Evolutionary conservation across 2,329 filamentous ascomycete genomes (phyloP), one percentile per base, ranked within the genome.

Genomic region (Colletotrichum sp.): DNA sequence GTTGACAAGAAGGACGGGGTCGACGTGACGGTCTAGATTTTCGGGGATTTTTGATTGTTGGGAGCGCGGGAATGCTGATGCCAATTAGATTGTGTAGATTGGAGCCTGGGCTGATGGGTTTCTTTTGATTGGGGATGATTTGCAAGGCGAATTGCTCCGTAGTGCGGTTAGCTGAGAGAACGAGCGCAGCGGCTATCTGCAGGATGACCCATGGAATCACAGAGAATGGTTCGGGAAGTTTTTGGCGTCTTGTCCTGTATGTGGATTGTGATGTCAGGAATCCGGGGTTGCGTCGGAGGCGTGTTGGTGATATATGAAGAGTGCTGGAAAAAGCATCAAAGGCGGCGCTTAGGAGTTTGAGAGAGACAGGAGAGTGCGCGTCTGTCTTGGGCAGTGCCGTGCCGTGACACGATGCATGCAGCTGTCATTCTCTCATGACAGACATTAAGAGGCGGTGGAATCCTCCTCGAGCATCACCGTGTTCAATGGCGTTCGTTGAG

Each of bases 11-110:
- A 2, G 28, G 36, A 49, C 26, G 44, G 26, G 24, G 44, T 16
- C 18, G 13, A 57, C n/a, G 24, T 26, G 55, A 34, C 21, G 57
- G 69, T 65, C 64, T 72, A 73, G 73, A 76, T 62, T 64, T 63
- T 67, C 72, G 69, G 72, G 57, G 69, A 72, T 24, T 72, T 64
- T 76, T 34, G 55, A 26, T 26, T 62, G 64, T 73, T 36, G 71
- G 24, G 39, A 57, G 52, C 8, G 18, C 13, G 26, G 5, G 21
- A 55, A 26, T n/a, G 52, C 68, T 60, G 36, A 39, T 36, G 52
- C 30, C 32, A 21, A 59, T 59, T 28, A 59, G 21, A 36, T 71
- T 57, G 16, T 30, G 2, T 49, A 49, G 30, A 26, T 26, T 60
- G 32, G 62, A 34, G 6, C 63, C 63, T 49, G 16, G 52, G 18